Percentiles rank a stretch among this genome's conserved stretches.
These are phyloP conservation scores for Pseudocercospora musae DNA, from an alignment of 2,329 filamentous ascomycete species.

Conservation along the genomic window DNA sequence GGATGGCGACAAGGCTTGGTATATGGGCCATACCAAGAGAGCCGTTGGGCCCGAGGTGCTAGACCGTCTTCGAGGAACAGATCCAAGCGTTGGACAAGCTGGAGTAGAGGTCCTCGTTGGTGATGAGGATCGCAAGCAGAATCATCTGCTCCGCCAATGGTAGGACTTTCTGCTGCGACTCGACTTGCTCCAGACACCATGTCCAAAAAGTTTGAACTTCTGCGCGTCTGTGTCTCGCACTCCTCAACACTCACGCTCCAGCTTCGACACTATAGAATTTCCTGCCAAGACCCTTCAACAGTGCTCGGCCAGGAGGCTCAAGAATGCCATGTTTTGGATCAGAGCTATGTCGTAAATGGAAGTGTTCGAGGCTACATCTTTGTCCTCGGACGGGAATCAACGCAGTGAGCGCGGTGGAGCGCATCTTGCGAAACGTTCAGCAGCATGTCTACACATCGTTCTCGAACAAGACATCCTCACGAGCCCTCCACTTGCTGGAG, in stretches of 20 bases:
- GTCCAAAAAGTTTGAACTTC: background rate
- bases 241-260: background rate
- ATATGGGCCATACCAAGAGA: background rate
- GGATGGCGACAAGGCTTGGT: background rate
- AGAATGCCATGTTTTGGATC: too few species aligned
- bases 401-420: too few species aligned
- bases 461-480: too few species aligned
- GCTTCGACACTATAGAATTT: background rate
- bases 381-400: too few species aligned
- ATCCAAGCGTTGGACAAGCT: background rate
- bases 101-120: conserved; percentile 1
- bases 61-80: background rate
- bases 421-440: too few species aligned
- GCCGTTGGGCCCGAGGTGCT: background rate
- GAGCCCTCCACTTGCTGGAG: too few species aligned
- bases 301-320: too few species aligned
- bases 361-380: too few species aligned
- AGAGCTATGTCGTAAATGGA: too few species aligned
- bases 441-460: too few species aligned
- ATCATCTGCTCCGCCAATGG: conserved; percentile 1
- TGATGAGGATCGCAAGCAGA: background rate
- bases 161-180: background rate
- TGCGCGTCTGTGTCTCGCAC: background rate
- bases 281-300: background rate
- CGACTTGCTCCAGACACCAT: too few species aligned